phyloP scores from a whole-genome alignment of 352 stramenopile genomes.

The Phytophthora idaei region DNA sequence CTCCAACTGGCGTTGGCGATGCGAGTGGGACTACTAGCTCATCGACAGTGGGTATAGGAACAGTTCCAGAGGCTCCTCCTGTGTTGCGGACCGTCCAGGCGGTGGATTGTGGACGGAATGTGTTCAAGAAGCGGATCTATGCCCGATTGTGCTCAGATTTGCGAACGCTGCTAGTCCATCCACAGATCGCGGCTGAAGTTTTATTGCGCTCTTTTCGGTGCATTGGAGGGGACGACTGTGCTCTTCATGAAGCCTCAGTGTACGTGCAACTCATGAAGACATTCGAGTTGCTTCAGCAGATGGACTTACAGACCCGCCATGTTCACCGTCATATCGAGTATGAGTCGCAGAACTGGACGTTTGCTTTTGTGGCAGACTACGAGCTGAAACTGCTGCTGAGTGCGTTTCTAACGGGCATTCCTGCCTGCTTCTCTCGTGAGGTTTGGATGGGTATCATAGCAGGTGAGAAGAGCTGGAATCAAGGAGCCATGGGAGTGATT shows the following conservation, averaged over 20 bases:
- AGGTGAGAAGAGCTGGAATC: slow-evolving; percentile 24
- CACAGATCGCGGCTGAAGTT: slow-evolving; percentile 57
- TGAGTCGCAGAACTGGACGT: slow-evolving; percentile 85
- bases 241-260: slow-evolving; percentile 46
- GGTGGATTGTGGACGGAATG: slow-evolving; percentile 65
- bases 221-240: slow-evolving; percentile 34
- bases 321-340: slow-evolving; percentile 79
- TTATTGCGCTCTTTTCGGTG: slow-evolving; percentile 63
- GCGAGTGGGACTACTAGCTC: slow-evolving; percentile 28
- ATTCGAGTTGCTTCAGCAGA: slow-evolving; percentile 75
- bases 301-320: slow-evolving; percentile 81
- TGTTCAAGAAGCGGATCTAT: slow-evolving; percentile 85
- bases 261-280: slow-evolving; percentile 63
- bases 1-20: not conserved
- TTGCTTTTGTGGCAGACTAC: slow-evolving; percentile 84
- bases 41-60: slow-evolving; percentile 28
- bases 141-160: slow-evolving; percentile 82
- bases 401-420: slow-evolving; percentile 65
- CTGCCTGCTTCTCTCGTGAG: slow-evolving; percentile 53
- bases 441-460: slow-evolving; percentile 34
- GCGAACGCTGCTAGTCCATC: slow-evolving; percentile 76
- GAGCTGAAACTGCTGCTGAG: slow-evolving; percentile 80
- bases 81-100: slow-evolving; percentile 54
- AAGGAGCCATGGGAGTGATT: slow-evolving; percentile 30
- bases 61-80: slow-evolving; percentile 24